phyloP scores from a whole-genome alignment of 805 yeast genomes.

The Candida ulmi region DNA sequence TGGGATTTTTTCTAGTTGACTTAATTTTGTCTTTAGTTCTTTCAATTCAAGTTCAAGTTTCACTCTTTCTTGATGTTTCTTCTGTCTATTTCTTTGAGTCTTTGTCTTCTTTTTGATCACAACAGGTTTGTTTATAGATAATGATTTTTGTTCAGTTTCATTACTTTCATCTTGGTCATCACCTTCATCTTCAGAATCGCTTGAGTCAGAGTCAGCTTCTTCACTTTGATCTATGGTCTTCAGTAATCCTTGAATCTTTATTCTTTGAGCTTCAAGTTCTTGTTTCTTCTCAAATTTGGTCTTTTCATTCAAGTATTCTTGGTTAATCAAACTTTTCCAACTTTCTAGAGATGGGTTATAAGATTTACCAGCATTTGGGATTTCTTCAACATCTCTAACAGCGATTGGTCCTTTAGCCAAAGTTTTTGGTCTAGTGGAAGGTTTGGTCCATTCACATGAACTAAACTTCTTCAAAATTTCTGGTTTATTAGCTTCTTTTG shows the following conservation, averaged over 20 bases:
- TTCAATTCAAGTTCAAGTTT: conserved; percentile 52
- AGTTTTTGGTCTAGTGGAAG: conserved; percentile 52
- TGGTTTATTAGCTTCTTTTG: conserved; percentile 28
- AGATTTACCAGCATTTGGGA: conserved; percentile 85
- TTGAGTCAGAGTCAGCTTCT: conserved; percentile 38
- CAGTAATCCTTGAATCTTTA: conserved; percentile 59
- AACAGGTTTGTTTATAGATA: conserved; percentile 73
- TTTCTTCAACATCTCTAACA: conserved; percentile 41
- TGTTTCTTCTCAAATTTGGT: conserved; percentile 59
- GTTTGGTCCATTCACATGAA: conserved; percentile 43
- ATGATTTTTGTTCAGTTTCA: conserved; percentile 28
- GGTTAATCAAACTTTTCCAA: conserved; percentile 69
- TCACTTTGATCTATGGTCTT: conserved; percentile 56
- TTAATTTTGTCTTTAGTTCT: conserved; percentile 53
- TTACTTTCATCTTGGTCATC: conserved; percentile 35
- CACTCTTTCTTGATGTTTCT: conserved; percentile 53
- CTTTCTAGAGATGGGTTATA: conserved; percentile 83
- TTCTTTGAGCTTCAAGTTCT: conserved; percentile 56
- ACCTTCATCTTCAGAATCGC: conserved; percentile 30
- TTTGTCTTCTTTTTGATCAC: conserved; percentile 67
- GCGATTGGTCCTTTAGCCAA: conserved; percentile 44
- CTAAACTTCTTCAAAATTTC: conserved; percentile 32
- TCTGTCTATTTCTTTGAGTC: conserved; percentile 67
- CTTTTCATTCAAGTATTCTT: conserved; percentile 63
- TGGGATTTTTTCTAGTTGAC: conserved; percentile 49